Conservation (phyloP, 169 alveolate species). For the Eimeria falciformis region DNA sequence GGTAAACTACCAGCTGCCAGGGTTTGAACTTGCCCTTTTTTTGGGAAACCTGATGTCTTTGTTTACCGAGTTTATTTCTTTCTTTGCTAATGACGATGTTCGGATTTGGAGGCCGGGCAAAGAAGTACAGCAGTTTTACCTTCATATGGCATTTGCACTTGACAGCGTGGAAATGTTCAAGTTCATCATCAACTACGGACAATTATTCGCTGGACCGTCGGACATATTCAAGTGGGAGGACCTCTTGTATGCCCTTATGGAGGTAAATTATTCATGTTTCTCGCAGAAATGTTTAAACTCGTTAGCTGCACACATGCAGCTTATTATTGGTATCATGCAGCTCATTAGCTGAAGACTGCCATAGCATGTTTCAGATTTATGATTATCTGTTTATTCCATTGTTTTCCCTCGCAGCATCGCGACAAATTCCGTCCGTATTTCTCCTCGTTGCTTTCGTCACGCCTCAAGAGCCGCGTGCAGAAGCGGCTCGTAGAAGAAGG, state of each 20-base stretch:
- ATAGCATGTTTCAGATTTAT: no score
- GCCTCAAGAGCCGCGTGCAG: conserved; percentile 76
- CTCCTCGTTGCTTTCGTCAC: conserved; percentile 53
- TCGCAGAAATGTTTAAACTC: no score
- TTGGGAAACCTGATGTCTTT: conserved; percentile 27
- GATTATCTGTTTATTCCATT: background rate
- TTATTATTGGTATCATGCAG: no score
- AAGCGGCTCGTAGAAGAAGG: conserved; percentile 58
- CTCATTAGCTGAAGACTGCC: no score
- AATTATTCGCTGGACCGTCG: conserved; percentile 26
- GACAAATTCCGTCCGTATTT: conserved; percentile 69
- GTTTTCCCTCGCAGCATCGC: conserved; percentile 60
- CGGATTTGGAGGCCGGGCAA: conserved; percentile 46
- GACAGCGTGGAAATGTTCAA: conserved; percentile 41
- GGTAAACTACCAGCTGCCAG: conserved; percentile 54
- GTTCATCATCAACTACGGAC: conserved; percentile 46
- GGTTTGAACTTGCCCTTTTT: conserved; percentile 11
- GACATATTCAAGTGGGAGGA: conserved; percentile 77
- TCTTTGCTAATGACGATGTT: conserved; percentile 47
- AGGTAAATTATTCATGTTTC: conserved; percentile 7
- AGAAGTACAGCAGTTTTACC: conserved; percentile 65
- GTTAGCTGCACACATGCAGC: no score
- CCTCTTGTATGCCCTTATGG: conserved; percentile 72
- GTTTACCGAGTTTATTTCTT: conserved; percentile 27
- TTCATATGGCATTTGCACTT: conserved; percentile 69